Conservation (phyloP, 2,329 filamentous ascomycete species). For the Phaeosphaeriaceae sp. region DNA sequence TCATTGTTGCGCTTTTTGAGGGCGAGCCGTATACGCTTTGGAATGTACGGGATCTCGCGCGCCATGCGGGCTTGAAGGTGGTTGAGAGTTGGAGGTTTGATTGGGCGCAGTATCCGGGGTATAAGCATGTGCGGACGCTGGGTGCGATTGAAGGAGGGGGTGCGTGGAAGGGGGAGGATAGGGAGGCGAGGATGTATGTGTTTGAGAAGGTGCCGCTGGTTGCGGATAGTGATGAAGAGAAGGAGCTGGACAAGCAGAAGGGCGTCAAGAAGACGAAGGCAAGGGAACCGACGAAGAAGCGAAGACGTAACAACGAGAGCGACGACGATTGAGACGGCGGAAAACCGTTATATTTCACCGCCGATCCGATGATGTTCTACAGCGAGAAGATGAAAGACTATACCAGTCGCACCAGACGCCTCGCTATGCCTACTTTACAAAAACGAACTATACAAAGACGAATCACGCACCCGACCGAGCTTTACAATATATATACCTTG, state of each 20-base stretch:
- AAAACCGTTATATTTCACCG: background rate
- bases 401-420: conserved; percentile 8
- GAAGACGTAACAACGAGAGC: conserved; percentile 18
- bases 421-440: conserved; percentile 13
- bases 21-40: conserved; percentile 93
- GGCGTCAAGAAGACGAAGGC: conserved; percentile 17
- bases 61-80: conserved; percentile 76
- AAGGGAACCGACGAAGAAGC: conserved; percentile 20
- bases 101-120: conserved; percentile 72
- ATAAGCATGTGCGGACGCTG: conserved; percentile 75
- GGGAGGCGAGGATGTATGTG: conserved; percentile 55
- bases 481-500: conserved; percentile 88
- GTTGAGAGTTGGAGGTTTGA: conserved; percentile 74
- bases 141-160: conserved; percentile 61
- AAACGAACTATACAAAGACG: background rate
- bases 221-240: conserved; percentile 32
- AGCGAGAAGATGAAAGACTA: background rate
- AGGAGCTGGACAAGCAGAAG: conserved; percentile 19
- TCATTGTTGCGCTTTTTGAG: conserved; percentile 90
- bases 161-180: conserved; percentile 58
- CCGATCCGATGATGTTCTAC: too few species aligned
- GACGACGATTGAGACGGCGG: conserved; percentile 15
- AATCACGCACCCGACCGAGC: background rate
- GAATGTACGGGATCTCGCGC: conserved; percentile 88
- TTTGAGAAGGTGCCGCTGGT: conserved; percentile 50